phyloP scores from a whole-genome alignment of 2,329 filamentous ascomycete species.

The Venturia carpophila region DNA sequence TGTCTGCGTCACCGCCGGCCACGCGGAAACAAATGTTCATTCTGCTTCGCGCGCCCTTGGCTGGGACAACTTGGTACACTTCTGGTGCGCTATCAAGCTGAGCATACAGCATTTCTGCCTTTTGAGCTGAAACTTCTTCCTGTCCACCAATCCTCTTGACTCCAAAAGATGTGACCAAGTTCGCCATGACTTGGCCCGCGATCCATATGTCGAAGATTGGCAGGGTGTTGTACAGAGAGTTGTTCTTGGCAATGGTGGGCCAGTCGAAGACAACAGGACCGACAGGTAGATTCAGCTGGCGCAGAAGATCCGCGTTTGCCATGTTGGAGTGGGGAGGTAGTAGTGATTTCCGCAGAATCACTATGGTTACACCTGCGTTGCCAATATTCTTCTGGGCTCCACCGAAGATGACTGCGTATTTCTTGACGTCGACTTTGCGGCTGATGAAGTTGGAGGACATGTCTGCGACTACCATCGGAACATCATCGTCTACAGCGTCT shows the following conservation, averaged over 20 bases:
- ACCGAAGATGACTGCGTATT: constrained; percentile 78
- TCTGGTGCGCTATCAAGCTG: constrained; percentile 66
- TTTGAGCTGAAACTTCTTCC: constrained; percentile 62
- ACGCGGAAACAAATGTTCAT: constrained; percentile 97
- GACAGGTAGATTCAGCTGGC: constrained; percentile 67
- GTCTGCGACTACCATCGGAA: constrained; percentile 72
- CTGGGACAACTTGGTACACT: constrained; percentile 71
- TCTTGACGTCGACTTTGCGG: constrained; percentile 64
- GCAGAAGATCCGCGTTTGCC: constrained; percentile 60
- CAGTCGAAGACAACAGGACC: constrained; percentile 76
- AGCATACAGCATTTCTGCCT: constrained; percentile 68
- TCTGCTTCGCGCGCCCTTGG: constrained; percentile 66
- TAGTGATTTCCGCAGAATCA: constrained; percentile 73
- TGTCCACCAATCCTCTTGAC: constrained; percentile 67
- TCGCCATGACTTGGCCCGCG: constrained; percentile 78
- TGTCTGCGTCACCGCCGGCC: constrained; percentile 53
- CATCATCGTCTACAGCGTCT: constrained; percentile 52
- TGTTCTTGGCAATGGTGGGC: constrained; percentile 80
- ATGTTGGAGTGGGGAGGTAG: constrained; percentile 60
- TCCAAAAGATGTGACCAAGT: constrained; percentile 57
- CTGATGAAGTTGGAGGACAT: constrained; percentile 94
- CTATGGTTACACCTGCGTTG: constrained; percentile 75
- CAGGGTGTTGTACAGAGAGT: constrained; percentile 91
- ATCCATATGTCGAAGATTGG: constrained; percentile 93
- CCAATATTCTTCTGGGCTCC: constrained; percentile 95